These are phyloP conservation scores for Zalerion maritima DNA, from an alignment of 495 filamentous ascomycete species.

Conservation along the genomic window DNA sequence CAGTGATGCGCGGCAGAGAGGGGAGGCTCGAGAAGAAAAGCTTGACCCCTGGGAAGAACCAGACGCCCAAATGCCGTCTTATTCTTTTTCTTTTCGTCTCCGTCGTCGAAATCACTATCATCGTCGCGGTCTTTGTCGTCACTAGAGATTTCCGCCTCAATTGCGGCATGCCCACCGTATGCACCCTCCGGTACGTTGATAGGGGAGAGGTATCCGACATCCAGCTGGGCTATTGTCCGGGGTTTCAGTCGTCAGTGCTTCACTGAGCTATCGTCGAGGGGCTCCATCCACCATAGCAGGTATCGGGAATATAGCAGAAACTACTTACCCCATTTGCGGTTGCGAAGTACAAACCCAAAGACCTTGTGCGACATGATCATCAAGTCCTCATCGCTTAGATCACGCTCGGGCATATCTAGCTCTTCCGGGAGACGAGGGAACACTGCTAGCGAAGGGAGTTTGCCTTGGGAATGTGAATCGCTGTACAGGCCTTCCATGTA, in stretches of 20 bases:
- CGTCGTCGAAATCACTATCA: not conserved
- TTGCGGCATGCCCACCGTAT: too few relatives aligned
- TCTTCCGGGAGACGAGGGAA: slow-evolving; percentile 6
- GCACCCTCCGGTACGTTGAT: too few relatives aligned
- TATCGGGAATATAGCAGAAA: not conserved
- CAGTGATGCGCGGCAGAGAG: slow-evolving; percentile 25
- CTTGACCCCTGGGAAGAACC: slow-evolving; percentile 19
- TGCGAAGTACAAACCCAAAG: slow-evolving; percentile 28
- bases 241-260: too few relatives aligned
- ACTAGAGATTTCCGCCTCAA: too few relatives aligned
- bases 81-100: slow-evolving; percentile 1
- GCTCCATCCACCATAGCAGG: too few relatives aligned
- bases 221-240: slow-evolving; percentile 11
- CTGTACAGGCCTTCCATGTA: slow-evolving; percentile 15
- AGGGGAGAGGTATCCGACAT: slow-evolving; percentile 13
- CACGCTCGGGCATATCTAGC: slow-evolving; percentile 3
- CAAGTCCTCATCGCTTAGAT: slow-evolving; percentile 17
- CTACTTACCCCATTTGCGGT: slow-evolving; percentile 26
- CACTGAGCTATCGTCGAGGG: too few relatives aligned
- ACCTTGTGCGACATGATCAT: slow-evolving; percentile 26
- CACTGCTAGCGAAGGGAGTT: slow-evolving; percentile 9
- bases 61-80: slow-evolving; percentile 22
- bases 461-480: slow-evolving; percentile 1
- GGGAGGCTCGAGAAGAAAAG: slow-evolving; percentile 19
- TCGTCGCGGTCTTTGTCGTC: slow-evolving; percentile 2